Evolutionary conservation across 768 basidiomycete genomes (phyloP).

Genomic region (Hericium alpestre): DNA sequence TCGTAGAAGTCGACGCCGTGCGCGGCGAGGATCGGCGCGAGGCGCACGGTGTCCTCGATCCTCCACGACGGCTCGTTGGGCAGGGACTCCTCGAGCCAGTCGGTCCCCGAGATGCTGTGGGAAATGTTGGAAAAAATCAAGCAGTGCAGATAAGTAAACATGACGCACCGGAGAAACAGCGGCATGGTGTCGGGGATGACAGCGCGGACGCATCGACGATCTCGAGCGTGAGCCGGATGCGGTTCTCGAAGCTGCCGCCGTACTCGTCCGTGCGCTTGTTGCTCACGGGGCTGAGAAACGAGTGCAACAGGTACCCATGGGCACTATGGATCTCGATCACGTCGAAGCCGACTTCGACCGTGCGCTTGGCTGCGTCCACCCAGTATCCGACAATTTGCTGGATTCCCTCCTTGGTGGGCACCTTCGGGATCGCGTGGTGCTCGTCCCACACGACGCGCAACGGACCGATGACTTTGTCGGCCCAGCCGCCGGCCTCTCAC

Average conservation of each 20-base stretch:
- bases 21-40: slow-evolving; percentile 48
- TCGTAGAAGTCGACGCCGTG: slow-evolving; percentile 72
- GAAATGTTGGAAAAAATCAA: slow-evolving; percentile 5
- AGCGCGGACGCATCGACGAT: slow-evolving; percentile 53
- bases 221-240: slow-evolving; percentile 47
- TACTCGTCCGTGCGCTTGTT: slow-evolving; percentile 38
- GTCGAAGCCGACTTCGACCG: slow-evolving; percentile 15
- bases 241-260: slow-evolving; percentile 40
- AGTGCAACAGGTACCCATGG: slow-evolving; percentile 17
- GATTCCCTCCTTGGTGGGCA: slow-evolving; percentile 27
- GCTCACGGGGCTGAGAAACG: slow-evolving; percentile 29
- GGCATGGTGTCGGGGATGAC: slow-evolving; percentile 54
- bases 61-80: slow-evolving; percentile 59
- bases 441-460: slow-evolving; percentile 26
- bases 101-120: slow-evolving; percentile 54
- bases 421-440: slow-evolving; percentile 27
- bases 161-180: slow-evolving; percentile 54
- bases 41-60: slow-evolving; percentile 52
- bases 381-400: slow-evolving; percentile 30
- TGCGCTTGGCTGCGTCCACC: slow-evolving; percentile 19
- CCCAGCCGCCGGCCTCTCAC: slow-evolving; percentile 32
- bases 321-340: slow-evolving; percentile 19
- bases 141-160: not conserved
- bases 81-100: slow-evolving; percentile 54
- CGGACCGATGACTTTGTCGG: slow-evolving; percentile 21